Percentiles rank a stretch among this genome's conserved stretches.
phyloP scores from a whole-genome alignment of 805 yeast species.

The Monosporozyma unispora region DNA sequence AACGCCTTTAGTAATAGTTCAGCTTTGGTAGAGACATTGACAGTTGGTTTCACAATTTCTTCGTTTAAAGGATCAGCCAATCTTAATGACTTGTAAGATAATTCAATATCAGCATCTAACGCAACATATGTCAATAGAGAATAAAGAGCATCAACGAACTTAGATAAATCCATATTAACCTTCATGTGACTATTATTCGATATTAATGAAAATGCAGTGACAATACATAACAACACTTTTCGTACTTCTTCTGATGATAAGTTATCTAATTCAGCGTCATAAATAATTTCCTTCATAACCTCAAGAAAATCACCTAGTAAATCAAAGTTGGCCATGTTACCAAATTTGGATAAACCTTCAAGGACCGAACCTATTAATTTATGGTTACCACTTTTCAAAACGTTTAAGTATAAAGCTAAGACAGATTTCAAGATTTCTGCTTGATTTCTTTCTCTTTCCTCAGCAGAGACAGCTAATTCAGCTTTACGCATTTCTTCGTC shows the following conservation, averaged over 20 bases:
- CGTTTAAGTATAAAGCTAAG: conserved; percentile 65
- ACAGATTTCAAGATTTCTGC: conserved; percentile 71
- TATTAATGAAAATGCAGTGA: conserved; percentile 81
- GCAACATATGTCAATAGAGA: conserved; percentile 57
- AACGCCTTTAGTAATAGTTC: conserved; percentile 71
- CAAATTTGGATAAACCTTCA: conserved; percentile 85
- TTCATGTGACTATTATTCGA: conserved; percentile 65
- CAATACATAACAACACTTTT: conserved; percentile 71
- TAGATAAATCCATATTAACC: conserved; percentile 71
- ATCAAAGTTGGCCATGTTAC: conserved; percentile 88
- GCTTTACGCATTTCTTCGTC: conserved; percentile 86
- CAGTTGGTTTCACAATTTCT: conserved; percentile 50
- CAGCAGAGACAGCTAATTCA: conserved; percentile 76
- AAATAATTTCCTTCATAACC: conserved; percentile 74
- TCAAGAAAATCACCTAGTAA: conserved; percentile 86
- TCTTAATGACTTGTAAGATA: conserved; percentile 71
- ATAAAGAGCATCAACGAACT: conserved; percentile 71
- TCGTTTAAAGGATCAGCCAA: conserved; percentile 65
- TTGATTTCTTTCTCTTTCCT: conserved; percentile 79
- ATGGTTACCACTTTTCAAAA: conserved; percentile 54
- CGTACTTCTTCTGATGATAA: conserved; percentile 46
- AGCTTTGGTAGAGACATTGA: conserved; percentile 80
- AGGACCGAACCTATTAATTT: conserved; percentile 75
- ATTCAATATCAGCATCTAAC: conserved; percentile 75
- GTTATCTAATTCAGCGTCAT: conserved; percentile 41